Conservation (phyloP, 495 filamentous ascomycete genomes). For the Neurospora sp. region DNA sequence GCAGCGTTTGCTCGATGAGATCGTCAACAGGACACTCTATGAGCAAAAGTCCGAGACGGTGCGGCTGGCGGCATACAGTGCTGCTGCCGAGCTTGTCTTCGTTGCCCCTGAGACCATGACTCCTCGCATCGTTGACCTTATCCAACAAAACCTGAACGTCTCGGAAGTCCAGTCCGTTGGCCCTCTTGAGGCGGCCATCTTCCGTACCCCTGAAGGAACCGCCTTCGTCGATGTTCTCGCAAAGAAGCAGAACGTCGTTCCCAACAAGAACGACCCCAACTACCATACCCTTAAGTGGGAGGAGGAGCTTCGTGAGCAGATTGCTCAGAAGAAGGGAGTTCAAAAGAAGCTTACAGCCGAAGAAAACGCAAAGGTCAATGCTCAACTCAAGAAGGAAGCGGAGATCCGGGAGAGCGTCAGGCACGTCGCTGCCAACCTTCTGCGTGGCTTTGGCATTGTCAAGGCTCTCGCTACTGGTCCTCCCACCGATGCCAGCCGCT, state of each 20-base stretch:
- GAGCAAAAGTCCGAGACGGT: constrained; percentile 38
- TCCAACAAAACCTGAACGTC: constrained; percentile 59
- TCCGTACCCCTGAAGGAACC: constrained; percentile 76
- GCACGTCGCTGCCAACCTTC: constrained; percentile 54
- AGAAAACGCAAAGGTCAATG: constrained; percentile 81
- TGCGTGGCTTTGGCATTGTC: constrained; percentile 76
- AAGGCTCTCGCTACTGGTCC: constrained; percentile 71
- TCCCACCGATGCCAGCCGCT: constrained; percentile 70
- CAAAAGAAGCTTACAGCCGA: constrained; percentile 84
- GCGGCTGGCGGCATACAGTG: constrained; percentile 60
- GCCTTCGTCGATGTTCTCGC: constrained; percentile 84
- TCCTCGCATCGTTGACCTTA: constrained; percentile 61
- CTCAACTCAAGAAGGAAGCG: constrained; percentile 78
- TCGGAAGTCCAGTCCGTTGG: constrained; percentile 58
- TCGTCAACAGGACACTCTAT: constrained; percentile 37
- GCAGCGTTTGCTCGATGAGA: constrained; percentile 34
- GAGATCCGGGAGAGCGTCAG: constrained; percentile 62
- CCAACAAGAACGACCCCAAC: constrained; percentile 78
- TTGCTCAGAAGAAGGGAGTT: constrained; percentile 85
- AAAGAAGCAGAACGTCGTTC: constrained; percentile 57
- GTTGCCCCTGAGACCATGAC: constrained; percentile 79
- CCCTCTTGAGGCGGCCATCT: constrained; percentile 81
- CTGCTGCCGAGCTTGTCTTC: constrained; percentile 84
- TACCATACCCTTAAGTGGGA: constrained; percentile 97
- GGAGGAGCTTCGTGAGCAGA: constrained; percentile 74